These are phyloP conservation scores for Inga leiocalycina DNA, from an alignment of 306 rosid genomes.

Conservation along the genomic window DNA sequence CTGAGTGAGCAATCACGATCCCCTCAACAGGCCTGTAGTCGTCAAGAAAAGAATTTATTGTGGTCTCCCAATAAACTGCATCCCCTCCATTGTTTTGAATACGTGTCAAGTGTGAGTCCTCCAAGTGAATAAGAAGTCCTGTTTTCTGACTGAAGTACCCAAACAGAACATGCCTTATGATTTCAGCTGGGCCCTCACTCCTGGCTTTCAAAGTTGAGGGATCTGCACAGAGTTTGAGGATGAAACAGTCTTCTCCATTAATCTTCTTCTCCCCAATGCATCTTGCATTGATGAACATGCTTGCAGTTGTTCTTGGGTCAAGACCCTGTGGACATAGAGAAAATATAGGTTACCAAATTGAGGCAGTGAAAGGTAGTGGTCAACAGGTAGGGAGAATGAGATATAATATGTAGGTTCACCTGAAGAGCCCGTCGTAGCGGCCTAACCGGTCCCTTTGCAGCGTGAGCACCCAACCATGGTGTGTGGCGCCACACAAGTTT, in stretches of 20 bases:
- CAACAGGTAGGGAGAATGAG: background rate
- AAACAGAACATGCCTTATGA: conserved; percentile 90
- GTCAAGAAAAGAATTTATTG: conserved; percentile 90
- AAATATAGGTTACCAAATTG: background rate
- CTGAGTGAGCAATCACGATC: conserved; percentile 92
- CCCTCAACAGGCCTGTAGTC: conserved; percentile 93
- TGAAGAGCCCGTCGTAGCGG: conserved; percentile 96
- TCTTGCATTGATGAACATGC: conserved; percentile 89
- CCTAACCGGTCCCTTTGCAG: conserved; percentile 97
- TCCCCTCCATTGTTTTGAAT: conserved; percentile 97
- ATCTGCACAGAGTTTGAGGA: conserved; percentile 94
- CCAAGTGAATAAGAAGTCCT: conserved; percentile 91
- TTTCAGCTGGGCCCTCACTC: conserved; percentile 99
- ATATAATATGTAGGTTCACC: conserved; percentile 43
- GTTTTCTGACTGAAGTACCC: conserved; percentile 99
- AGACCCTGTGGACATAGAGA: conserved; percentile 67
- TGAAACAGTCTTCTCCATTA: conserved; percentile 91
- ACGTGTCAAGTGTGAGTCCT: conserved; percentile 98
- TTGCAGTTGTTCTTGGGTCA: conserved; percentile 96
- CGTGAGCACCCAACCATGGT: conserved; percentile 98
- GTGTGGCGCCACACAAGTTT: conserved; percentile 98
- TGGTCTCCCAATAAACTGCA: conserved; percentile 99
- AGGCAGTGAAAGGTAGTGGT: background rate
- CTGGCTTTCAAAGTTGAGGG: conserved; percentile 88
- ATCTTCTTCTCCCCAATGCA: conserved; percentile 98